phyloP scores from a whole-genome alignment of 2,329 filamentous ascomycete genomes.

The Tolypocladium paradoxum region DNA sequence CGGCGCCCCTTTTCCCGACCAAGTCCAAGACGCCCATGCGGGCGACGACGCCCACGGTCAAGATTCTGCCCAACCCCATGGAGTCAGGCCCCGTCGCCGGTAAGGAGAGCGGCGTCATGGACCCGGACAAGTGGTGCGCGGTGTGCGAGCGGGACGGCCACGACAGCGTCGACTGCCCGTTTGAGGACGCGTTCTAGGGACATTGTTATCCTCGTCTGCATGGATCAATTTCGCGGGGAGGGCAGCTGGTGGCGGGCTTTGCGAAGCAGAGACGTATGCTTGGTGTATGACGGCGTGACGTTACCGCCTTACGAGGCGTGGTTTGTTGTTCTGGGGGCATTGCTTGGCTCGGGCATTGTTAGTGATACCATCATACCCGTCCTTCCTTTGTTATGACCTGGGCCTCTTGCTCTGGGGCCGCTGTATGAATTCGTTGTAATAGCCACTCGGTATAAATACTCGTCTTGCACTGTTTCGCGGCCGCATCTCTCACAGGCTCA shows the following conservation, averaged over 20 bases:
- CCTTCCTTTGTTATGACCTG: constrained; percentile 9
- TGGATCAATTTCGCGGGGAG: not conserved
- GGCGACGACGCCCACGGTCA: constrained; percentile 28
- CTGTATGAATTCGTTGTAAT: not conserved
- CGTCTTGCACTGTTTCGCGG: not conserved
- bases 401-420: too few species aligned
- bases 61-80: constrained; percentile 49
- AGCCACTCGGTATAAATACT: not conserved
- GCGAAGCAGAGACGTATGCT: constrained; percentile 1
- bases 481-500: too few species aligned
- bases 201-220: not conserved
- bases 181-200: constrained; percentile 65
- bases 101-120: constrained; percentile 66
- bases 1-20: constrained; percentile 44
- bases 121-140: constrained; percentile 90
- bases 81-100: constrained; percentile 62
- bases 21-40: constrained; percentile 31
- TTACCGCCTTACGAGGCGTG: constrained; percentile 6
- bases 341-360: constrained; percentile 18
- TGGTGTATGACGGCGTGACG: constrained; percentile 9
- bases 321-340: constrained; percentile 11
- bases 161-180: constrained; percentile 88
- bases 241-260: not conserved
- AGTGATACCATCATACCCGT: constrained; percentile 24
- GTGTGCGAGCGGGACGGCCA: constrained; percentile 94